phyloP scores from a whole-genome alignment of 169 alveolate genomes.

The Cryptosporidium bovis region DNA sequence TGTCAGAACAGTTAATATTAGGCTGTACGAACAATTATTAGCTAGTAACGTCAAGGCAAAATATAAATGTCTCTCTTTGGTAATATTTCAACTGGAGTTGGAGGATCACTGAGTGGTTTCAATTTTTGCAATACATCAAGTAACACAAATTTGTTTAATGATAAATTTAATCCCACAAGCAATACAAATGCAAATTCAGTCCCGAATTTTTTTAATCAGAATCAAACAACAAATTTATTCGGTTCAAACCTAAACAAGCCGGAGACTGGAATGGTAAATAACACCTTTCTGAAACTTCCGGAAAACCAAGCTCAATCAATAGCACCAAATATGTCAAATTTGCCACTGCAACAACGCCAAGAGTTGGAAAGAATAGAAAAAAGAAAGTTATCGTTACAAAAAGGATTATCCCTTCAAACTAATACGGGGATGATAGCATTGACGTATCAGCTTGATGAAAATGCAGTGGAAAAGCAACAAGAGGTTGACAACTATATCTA shows the following conservation, averaged over 20 bases:
- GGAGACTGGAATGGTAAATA: constrained; percentile 25
- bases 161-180: not conserved
- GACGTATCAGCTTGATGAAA: constrained; percentile 63
- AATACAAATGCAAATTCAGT: constrained; percentile 2
- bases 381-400: constrained; percentile 41
- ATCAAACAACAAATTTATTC: constrained; percentile 3
- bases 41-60: too few species aligned
- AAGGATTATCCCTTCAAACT: constrained; percentile 39
- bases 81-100: constrained; percentile 6
- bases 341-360: constrained; percentile 70
- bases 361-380: constrained; percentile 66
- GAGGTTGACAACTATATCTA: constrained; percentile 64
- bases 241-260: constrained; percentile 13
- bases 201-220: not conserved
- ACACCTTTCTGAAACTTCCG: not conserved
- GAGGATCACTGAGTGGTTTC: constrained; percentile 3
- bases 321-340: constrained; percentile 15
- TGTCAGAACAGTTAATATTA: too few species aligned
- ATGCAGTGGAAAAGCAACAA: constrained; percentile 69
- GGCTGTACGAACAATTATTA: too few species aligned
- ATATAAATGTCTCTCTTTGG: constrained; percentile 43
- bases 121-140: constrained; percentile 18
- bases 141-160: constrained; percentile 28
- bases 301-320: constrained; percentile 12
- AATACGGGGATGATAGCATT: constrained; percentile 61